Base-by-base conservation (phyloP, 2,329 filamentous ascomycete genomes). In the Macrophomina tecta region DNA sequence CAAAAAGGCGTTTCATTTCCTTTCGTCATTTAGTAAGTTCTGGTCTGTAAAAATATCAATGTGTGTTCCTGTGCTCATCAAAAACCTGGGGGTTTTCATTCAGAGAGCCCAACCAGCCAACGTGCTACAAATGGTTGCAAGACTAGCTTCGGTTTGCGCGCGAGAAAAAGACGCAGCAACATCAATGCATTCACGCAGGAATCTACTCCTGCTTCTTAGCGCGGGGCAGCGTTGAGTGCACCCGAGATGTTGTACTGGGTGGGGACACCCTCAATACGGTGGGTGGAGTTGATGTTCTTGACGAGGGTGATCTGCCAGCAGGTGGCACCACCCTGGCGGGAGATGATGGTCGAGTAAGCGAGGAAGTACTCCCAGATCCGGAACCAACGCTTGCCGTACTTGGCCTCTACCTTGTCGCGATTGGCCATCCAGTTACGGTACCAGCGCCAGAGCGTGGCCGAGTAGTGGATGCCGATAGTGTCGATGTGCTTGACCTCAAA, bases 391-490 rank as follows among this genome's bases (percentile, higher is more conserved):
- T 91, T 89, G 75, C 95, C 95, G 78, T 98, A 98, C 86, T 97
- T 98, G 77, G 91, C 93, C 80, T 91, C 88, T 69, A 97, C 91
- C 84, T 97, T 96, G 68, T 97, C 92, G 73, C 87, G 85, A 86
- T 98, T 98, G 81, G 85, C 93, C 79, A 97, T 87, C 95, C 95
- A 98, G 87, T 98, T 98, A 72, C 95, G 87, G 85, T 98, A 98
- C 95, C 95, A 98, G 77, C 92, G 88, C 95, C 95, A 98, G 69
- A 99, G 84, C 34, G 95, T 98, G 63, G 93, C 93, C 61, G 93
- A 97, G 84, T 97, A 98, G 85, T 98, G 95, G 51, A 98, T 93
- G 76, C 95, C 94, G 74, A 98, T 87, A 52, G 94, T 98, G 79
- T 99, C 95, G 70, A 97, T 83, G 72, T 85, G 84, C 89, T 97